phyloP scores from a whole-genome alignment of 306 rosid genomes.

The Psophocarpus tetragonolobus region DNA sequence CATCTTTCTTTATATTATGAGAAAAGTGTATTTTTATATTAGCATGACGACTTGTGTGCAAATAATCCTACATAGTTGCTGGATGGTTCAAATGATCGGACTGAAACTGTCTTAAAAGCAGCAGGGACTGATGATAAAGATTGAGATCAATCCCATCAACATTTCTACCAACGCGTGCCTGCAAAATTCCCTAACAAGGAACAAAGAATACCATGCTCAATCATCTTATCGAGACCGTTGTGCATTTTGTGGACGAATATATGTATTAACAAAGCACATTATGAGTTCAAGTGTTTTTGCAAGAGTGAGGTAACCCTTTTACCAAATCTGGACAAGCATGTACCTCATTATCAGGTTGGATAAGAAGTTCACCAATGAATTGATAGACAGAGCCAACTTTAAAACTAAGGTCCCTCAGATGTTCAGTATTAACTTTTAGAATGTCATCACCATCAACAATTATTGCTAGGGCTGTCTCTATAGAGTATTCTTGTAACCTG shows the following conservation, averaged over 20 bases:
- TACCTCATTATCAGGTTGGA: conserved; percentile 72
- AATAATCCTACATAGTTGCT: conserved; percentile 28
- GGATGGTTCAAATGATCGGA: conserved; percentile 54
- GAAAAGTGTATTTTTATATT: not conserved
- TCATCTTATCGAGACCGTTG: not conserved
- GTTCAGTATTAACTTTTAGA: conserved; percentile 56
- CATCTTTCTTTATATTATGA: conserved; percentile 1
- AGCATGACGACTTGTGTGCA: conserved; percentile 1
- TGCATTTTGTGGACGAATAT: conserved; percentile 12
- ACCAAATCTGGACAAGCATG: not conserved
- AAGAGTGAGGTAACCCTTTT: conserved; percentile 1
- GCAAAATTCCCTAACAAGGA: conserved; percentile 65
- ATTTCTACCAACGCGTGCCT: conserved; percentile 80
- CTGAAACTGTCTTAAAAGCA: conserved; percentile 69
- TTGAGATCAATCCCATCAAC: conserved; percentile 90
- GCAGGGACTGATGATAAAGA: conserved; percentile 79
- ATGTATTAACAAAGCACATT: conserved; percentile 6
- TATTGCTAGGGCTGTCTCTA: conserved; percentile 63
- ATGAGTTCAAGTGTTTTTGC: conserved; percentile 4
- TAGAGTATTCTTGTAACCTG: conserved; percentile 65
- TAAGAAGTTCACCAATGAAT: conserved; percentile 79
- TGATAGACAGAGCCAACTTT: conserved; percentile 73
- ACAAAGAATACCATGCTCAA: conserved; percentile 24
- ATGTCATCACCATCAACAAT: conserved; percentile 56
- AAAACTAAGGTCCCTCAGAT: conserved; percentile 63